A percentile compares a stretch with the other conserved stretches of the same genome.
Evolutionary conservation across 2,329 filamentous ascomycete genomes (phyloP).

Genomic region (Ophiobolus disseminans): DNA sequence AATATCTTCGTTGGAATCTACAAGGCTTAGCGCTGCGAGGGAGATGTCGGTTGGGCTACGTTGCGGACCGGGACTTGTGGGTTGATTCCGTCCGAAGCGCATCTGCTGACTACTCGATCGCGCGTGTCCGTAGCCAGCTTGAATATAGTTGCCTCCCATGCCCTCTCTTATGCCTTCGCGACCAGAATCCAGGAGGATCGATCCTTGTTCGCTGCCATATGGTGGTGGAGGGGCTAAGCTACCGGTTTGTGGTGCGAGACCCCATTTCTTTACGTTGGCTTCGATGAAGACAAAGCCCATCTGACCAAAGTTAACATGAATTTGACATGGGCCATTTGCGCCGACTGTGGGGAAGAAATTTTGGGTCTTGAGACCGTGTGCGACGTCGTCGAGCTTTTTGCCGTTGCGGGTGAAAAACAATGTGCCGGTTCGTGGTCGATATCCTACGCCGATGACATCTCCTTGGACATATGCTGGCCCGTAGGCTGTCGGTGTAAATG

Average conservation of each 20-base stretch:
- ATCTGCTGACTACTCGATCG: constrained; percentile 81
- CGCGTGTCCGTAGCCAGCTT: constrained; percentile 64
- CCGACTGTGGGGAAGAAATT: constrained; percentile 99
- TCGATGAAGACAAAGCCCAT: constrained; percentile 99
- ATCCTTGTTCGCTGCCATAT: constrained; percentile 96
- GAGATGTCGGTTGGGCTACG: constrained; percentile 96
- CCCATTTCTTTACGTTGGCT: constrained; percentile 99
- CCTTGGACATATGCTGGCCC: constrained; percentile 87
- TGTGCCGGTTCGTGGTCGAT: constrained; percentile 90
- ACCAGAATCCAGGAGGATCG: constrained; percentile 89
- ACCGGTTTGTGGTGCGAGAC: constrained; percentile 92
- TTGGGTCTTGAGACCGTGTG: constrained; percentile 88
- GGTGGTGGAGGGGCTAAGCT: constrained; percentile 93
- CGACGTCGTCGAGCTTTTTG: constrained; percentile 94
- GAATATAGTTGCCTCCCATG: constrained; percentile 57
- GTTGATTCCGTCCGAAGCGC: constrained; percentile 68
- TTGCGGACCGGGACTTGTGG: constrained; percentile 86
- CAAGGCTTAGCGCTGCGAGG: constrained; percentile 80
- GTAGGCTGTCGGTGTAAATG: constrained; percentile 80
- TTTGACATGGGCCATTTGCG: constrained; percentile 87
- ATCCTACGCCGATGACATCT: constrained; percentile 94
- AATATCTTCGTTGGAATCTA: constrained; percentile 70
- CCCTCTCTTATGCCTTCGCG: constrained; percentile 61
- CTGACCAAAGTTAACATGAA: constrained; percentile 98
- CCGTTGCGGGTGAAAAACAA: constrained; percentile 99